Percentiles rank a stretch among this genome's conserved stretches.
phyloP scores from a whole-genome alignment of 2,329 filamentous ascomycete genomes.

The Aspergillus awamori region DNA sequence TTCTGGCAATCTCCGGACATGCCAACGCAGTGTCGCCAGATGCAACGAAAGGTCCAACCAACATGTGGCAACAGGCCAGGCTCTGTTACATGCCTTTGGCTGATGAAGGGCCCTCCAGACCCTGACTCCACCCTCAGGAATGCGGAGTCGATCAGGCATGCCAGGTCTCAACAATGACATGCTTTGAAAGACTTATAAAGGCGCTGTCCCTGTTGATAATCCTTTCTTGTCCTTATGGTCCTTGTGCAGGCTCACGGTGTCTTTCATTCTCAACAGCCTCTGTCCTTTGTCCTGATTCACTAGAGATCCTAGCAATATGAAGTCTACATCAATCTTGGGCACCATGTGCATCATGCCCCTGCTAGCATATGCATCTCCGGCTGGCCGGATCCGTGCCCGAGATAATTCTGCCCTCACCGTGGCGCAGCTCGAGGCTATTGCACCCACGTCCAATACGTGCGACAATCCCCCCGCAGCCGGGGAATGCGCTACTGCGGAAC shows the following conservation, averaged over 20 bases:
- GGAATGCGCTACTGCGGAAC: slow-evolving; percentile 68
- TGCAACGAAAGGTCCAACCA: background rate
- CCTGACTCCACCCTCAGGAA: background rate
- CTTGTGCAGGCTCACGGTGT: background rate
- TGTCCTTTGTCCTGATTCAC: slow-evolving; percentile 9
- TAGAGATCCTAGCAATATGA: slow-evolving; percentile 14
- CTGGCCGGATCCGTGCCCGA: background rate
- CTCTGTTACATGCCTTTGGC: background rate
- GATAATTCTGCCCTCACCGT: slow-evolving; percentile 26
- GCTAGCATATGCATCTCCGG: slow-evolving; percentile 11
- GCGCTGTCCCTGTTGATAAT: slow-evolving; percentile 8
- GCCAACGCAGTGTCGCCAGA: background rate
- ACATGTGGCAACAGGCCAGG: background rate
- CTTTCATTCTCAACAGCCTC: slow-evolving; percentile 2
- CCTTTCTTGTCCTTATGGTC: background rate
- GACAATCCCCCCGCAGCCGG: slow-evolving; percentile 46
- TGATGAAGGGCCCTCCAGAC: background rate
- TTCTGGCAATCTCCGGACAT: background rate
- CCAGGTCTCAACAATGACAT: background rate
- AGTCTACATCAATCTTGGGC: slow-evolving; percentile 5
- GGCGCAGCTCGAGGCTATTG: slow-evolving; percentile 49
- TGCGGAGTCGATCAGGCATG: background rate
- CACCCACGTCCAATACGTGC: slow-evolving; percentile 62
- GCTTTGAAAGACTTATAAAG: background rate
- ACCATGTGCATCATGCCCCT: slow-evolving; percentile 23